phyloP scores from a whole-genome alignment of 345 rosid species.

The Kernera saxatilis region DNA sequence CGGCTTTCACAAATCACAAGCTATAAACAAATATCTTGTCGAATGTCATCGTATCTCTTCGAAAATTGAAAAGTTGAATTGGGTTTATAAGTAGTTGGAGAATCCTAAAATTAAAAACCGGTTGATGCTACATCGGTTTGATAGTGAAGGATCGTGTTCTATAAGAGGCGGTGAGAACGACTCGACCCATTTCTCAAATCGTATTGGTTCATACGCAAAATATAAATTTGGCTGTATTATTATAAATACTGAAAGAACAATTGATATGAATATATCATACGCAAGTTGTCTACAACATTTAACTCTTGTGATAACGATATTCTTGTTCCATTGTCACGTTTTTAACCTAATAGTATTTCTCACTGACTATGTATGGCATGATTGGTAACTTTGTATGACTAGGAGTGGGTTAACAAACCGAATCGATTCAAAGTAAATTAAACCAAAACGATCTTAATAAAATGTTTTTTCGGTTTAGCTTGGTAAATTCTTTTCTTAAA shows the following conservation, averaged over 20 bases:
- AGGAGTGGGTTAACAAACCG: not conserved
- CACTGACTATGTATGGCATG: not conserved
- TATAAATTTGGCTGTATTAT: not conserved
- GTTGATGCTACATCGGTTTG: conserved; percentile 14
- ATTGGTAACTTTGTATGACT: not conserved
- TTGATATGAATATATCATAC: conserved; percentile 20
- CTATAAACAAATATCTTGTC: not conserved
- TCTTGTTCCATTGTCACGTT: conserved; percentile 3
- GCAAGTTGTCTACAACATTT: conserved; percentile 29
- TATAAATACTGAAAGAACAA: conserved; percentile 22
- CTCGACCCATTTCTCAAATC: conserved; percentile 11
- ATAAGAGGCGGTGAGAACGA: conserved; percentile 23
- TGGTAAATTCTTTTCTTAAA: not conserved
- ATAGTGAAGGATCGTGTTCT: conserved; percentile 8
- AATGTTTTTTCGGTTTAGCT: not conserved
- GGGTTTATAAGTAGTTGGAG: not conserved
- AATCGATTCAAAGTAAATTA: not conserved
- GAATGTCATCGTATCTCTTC: not conserved
- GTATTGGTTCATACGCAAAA: conserved; percentile 24
- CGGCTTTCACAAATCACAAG: not conserved
- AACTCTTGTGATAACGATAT: conserved; percentile 27
- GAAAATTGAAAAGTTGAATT: not conserved
- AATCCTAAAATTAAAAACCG: not conserved
- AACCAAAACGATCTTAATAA: not conserved
- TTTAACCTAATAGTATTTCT: not conserved